Evolutionary conservation across 306 rosid species (phyloP).

Genomic region (Senna tora): DNA sequence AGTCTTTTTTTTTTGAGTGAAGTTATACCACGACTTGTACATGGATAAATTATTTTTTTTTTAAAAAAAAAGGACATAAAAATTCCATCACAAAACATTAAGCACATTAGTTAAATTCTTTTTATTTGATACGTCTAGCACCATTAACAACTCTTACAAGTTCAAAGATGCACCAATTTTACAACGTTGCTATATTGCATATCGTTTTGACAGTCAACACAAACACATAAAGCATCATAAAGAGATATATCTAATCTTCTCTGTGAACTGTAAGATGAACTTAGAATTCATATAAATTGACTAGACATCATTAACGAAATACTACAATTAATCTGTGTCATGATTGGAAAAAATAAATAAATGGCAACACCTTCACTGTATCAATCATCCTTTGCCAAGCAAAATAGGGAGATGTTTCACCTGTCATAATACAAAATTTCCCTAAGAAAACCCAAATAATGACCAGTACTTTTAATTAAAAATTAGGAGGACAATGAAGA

Average conservation of each 20-base stretch:
- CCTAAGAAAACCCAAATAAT: conserved; percentile 8
- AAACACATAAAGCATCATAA: neutral
- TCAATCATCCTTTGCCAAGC: conserved; percentile 76
- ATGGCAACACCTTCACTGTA: conserved; percentile 64
- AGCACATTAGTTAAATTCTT: neutral
- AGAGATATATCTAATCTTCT: conserved; percentile 1
- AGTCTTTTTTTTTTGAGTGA: too few species aligned
- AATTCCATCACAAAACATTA: neutral
- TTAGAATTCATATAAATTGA: conserved; percentile 11
- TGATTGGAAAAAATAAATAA: conserved; percentile 31
- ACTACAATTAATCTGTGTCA: conserved; percentile 4
- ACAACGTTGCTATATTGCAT: conserved; percentile 7
- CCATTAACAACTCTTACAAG: neutral
- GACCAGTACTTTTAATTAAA: neutral
- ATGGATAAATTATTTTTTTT: too few species aligned
- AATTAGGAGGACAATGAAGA: conserved; percentile 14
- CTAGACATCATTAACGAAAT: conserved; percentile 9
- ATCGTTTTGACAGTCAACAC: conserved; percentile 1
- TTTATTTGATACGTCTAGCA: neutral
- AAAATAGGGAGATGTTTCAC: conserved; percentile 47
- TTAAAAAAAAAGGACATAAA: neutral
- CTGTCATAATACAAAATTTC: conserved; percentile 49
- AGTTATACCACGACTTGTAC: too few species aligned
- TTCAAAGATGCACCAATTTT: neutral
- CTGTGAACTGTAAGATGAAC: neutral